These are phyloP conservation scores for Hypsizygus ulmarius DNA, from an alignment of 1,284 basidiomycete species.

Conservation along the genomic window DNA sequence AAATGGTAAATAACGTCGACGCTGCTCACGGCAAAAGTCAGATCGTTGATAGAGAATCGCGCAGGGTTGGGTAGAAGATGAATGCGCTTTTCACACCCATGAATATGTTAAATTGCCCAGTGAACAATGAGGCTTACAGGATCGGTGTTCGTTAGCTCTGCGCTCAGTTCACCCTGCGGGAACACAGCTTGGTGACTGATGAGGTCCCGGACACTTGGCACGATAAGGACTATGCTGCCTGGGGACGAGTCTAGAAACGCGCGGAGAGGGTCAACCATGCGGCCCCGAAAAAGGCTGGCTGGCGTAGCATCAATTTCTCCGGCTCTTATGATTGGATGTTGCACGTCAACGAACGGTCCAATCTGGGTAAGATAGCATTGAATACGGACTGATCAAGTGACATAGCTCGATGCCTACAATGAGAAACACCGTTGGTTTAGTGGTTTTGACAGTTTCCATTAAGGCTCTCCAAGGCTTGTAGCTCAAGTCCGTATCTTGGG, in stretches of 20 bases:
- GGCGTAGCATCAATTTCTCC: constrained; percentile 73
- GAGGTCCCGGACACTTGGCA: constrained; percentile 84
- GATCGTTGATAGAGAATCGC: constrained; percentile 80
- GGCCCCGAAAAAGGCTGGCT: constrained; percentile 63
- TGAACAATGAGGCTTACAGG: constrained; percentile 38
- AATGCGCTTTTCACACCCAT: constrained; percentile 52
- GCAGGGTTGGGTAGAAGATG: constrained; percentile 85
- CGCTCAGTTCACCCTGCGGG: constrained; percentile 77
- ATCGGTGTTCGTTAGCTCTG: constrained; percentile 39
- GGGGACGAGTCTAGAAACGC: constrained; percentile 63
- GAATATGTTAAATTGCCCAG: background rate
- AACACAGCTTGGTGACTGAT: constrained; percentile 80
- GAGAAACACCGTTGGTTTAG: constrained; percentile 75
- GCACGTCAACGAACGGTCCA: constrained; percentile 85
- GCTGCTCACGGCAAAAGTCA: constrained; percentile 77
- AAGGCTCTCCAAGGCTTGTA: constrained; percentile 71
- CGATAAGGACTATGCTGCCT: constrained; percentile 68
- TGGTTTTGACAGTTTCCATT: constrained; percentile 51
- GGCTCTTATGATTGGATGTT: constrained; percentile 69
- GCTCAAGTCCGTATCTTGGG: constrained; percentile 70
- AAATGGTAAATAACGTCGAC: constrained; percentile 90
- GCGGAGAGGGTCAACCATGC: constrained; percentile 62
- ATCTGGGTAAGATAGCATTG: constrained; percentile 44
- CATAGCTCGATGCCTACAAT: constrained; percentile 52
- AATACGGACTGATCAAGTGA: constrained; percentile 4